Conservation (phyloP, 192 early-diverging fungal species). For the Entomortierella chlamydospora region DNA sequence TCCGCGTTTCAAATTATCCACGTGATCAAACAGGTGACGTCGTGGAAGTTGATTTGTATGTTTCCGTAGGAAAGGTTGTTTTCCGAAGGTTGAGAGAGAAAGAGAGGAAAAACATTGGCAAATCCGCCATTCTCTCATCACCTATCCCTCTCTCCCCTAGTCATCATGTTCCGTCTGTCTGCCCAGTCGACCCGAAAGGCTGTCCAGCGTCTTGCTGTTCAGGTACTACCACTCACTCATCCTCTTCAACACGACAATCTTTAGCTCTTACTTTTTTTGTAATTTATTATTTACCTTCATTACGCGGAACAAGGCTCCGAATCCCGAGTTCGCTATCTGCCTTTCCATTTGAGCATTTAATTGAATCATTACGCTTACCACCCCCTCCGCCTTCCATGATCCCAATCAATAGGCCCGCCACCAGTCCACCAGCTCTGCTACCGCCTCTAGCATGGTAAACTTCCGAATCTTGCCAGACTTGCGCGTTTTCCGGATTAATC, state of each 20-base stretch:
- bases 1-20: no score
- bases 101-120: background rate
- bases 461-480: background rate
- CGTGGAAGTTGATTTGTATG: background rate
- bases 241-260: background rate
- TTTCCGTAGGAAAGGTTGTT: background rate
- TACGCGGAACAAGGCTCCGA: background rate
- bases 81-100: background rate
- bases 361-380: background rate
- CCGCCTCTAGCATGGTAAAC: constrained; percentile 45
- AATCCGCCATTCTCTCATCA: background rate
- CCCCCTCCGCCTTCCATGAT: background rate
- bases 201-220: constrained; percentile 56
- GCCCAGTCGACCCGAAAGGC: constrained; percentile 52
- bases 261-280: background rate
- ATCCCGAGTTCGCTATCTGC: background rate
- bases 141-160: background rate
- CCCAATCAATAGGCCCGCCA: constrained; percentile 23
- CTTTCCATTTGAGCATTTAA: background rate
- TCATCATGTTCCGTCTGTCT: constrained; percentile 54
- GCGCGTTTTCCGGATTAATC: constrained; percentile 7
- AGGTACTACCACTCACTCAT: constrained; percentile 18
- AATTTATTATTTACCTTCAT: background rate
- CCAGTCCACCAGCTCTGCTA: constrained; percentile 51
- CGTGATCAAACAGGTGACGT: background rate